These are phyloP conservation scores for Hortiboletus flavorubellus DNA, from an alignment of 768 basidiomycete species.

Conservation along the genomic window DNA sequence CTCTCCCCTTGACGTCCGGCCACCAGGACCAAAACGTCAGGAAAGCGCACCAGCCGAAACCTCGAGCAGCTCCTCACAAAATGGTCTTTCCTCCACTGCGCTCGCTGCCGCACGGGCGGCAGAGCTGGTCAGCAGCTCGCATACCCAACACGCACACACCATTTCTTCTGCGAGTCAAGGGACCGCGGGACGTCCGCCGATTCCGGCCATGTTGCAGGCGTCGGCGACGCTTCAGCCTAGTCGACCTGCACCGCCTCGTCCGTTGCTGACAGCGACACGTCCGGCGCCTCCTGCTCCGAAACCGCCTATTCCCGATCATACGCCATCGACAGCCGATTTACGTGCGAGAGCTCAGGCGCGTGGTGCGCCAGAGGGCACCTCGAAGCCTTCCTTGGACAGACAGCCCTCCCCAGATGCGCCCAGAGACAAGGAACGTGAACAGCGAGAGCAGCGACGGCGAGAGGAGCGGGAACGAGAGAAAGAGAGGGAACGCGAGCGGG, in stretches of 20 bases:
- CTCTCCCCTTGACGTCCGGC: constrained; percentile 36
- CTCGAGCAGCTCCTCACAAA: constrained; percentile 29
- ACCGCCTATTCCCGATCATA: constrained; percentile 42
- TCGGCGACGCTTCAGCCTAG: constrained; percentile 48
- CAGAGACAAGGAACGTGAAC: constrained; percentile 37
- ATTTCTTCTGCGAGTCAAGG: constrained; percentile 35
- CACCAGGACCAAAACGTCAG: constrained; percentile 39
- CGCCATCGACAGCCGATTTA: constrained; percentile 63
- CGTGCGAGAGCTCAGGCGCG: constrained; percentile 61
- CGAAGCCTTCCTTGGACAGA: constrained; percentile 32
- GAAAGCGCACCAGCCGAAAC: constrained; percentile 42
- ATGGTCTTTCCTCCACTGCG: constrained; percentile 41
- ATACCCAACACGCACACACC: constrained; percentile 38
- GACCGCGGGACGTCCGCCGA: constrained; percentile 24
- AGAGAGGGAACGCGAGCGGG: constrained; percentile 33
- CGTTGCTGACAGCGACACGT: constrained; percentile 52
- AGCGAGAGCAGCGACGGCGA: constrained; percentile 38
- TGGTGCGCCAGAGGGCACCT: constrained; percentile 39
- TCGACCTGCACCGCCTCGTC: constrained; percentile 68
- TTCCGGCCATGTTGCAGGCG: constrained; percentile 24
- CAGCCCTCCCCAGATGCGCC: constrained; percentile 40
- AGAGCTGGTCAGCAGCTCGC: constrained; percentile 57
- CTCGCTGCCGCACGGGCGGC: constrained; percentile 57
- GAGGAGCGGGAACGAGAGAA: constrained; percentile 35
- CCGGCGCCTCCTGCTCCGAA: constrained; percentile 52